Percentiles rank a stretch among this genome's conserved stretches.
phyloP scores from a whole-genome alignment of 495 filamentous ascomycete species.

The Viridothelium virens region DNA sequence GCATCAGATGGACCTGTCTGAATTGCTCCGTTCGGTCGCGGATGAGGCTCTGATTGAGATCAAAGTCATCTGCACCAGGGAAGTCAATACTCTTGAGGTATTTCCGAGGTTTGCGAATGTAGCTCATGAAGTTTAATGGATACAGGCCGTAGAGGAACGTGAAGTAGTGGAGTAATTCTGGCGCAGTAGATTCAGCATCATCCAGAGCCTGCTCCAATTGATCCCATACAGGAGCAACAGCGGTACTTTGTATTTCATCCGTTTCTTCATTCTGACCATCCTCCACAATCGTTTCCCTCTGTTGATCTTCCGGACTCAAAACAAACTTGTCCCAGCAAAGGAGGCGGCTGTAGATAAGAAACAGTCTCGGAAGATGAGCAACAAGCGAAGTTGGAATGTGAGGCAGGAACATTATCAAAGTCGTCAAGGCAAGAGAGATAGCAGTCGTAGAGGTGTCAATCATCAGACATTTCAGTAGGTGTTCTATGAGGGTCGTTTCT shows the following conservation, averaged over 20 bases:
- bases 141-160: conserved; percentile 71
- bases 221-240: conserved; percentile 45
- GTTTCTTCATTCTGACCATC: conserved; percentile 15
- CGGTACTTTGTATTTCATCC: conserved; percentile 11
- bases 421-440: conserved; percentile 56
- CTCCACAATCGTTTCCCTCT: conserved; percentile 18
- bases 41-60: conserved; percentile 64
- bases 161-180: conserved; percentile 69
- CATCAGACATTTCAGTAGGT: conserved; percentile 60
- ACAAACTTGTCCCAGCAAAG: conserved; percentile 60
- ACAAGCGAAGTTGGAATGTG: conserved; percentile 61
- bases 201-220: conserved; percentile 49
- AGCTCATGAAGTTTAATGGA: conserved; percentile 70
- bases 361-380: conserved; percentile 55
- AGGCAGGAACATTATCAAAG: conserved; percentile 66
- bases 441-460: conserved; percentile 63
- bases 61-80: conserved; percentile 56
- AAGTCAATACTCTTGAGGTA: conserved; percentile 57
- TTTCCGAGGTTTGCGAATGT: conserved; percentile 65
- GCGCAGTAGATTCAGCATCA: conserved; percentile 51
- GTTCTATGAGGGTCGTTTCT: conserved; percentile 56
- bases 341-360: conserved; percentile 65
- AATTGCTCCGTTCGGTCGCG: conserved; percentile 59
- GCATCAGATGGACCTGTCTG: conserved; percentile 57
- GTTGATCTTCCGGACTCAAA: conserved; percentile 27